Conservation (phyloP, 2,329 filamentous ascomycete species). For the Rhynchosporium secalis region DNA sequence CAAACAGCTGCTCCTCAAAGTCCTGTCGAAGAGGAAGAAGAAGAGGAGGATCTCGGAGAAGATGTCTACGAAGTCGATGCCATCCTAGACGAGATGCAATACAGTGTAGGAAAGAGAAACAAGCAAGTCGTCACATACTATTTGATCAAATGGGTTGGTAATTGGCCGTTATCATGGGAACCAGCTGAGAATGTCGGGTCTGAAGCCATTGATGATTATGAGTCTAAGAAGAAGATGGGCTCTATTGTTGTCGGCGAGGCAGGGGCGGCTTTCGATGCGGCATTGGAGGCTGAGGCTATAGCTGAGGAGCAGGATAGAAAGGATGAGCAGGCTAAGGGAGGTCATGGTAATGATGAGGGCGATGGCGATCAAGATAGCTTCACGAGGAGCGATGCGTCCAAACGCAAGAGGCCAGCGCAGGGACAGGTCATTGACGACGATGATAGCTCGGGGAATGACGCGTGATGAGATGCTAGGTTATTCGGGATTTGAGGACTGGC, state of each 20-base stretch:
- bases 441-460: constrained; percentile 2
- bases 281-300: constrained; percentile 2
- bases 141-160: constrained; percentile 32
- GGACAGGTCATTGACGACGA: constrained; percentile 13
- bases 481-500: neutral
- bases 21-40: constrained; percentile 16
- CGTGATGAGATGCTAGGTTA: neutral
- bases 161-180: constrained; percentile 32
- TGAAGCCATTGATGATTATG: constrained; percentile 21
- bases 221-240: constrained; percentile 15
- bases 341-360: neutral
- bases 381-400: neutral
- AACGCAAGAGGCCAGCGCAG: neutral
- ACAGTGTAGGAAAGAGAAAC: constrained; percentile 17
- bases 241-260: neutral
- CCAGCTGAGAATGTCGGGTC: constrained; percentile 29
- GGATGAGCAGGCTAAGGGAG: neutral
- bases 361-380: neutral
- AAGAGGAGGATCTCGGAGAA: constrained; percentile 13
- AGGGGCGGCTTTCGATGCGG: constrained; percentile 8
- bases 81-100: constrained; percentile 29
- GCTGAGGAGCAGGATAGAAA: neutral
- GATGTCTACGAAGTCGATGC: constrained; percentile 28
- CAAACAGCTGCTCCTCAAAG: constrained; percentile 10
- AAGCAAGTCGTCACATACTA: constrained; percentile 26